Evolutionary conservation across 768 basidiomycete species (phyloP), one percentile per base, ranked within the genome.

Genomic region (Exidia glandulosa): DNA sequence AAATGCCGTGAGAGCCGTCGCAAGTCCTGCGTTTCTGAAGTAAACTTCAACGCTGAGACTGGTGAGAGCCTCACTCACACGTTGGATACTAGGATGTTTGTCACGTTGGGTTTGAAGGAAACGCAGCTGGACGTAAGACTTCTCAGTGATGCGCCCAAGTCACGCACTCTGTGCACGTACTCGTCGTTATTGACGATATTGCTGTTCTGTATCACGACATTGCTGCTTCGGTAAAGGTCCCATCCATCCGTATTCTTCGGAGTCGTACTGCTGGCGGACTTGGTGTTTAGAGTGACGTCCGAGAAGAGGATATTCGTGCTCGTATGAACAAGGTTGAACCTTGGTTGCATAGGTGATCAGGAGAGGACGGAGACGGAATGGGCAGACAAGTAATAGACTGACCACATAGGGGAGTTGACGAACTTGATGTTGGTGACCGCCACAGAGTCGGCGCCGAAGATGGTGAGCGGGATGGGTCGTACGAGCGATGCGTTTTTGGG

Each of bases 201-300:
- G 5, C 73, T 74, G 54, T 77, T 67, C 13, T 66, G 64, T 33
- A 79, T 73, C 13, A 63, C 60, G n/a, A 69, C 66, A 29, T 68
- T 59, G 66, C 72, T 48, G 70, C 67, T 32, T 63, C 81, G 77
- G 66, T 84, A 84, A 36, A 81, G 78, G 64, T 85, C 79, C 83
- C 83, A 84, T 3, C 84, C 84, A 71, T 74, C 75, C 5, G 81
- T 82, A 62, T 84, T 83, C 29, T 71, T 67, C 2, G 79, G 74
- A 0, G 58, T 62, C 60, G 78, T 69, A 9, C 69, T 72, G 5
- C 77, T 78, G 14, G 74, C 79, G 3, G 81, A 80, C 2, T 67
- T 69, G 3, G 80, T 75, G 48, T 70, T 71, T 58, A 84, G 75
- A 9, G 73, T 77, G 32, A 82, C 73, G 57, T 77, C 76, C 25